phyloP scores from a whole-genome alignment of 2,329 filamentous ascomycete species.

The Nigrospora oryzae region DNA sequence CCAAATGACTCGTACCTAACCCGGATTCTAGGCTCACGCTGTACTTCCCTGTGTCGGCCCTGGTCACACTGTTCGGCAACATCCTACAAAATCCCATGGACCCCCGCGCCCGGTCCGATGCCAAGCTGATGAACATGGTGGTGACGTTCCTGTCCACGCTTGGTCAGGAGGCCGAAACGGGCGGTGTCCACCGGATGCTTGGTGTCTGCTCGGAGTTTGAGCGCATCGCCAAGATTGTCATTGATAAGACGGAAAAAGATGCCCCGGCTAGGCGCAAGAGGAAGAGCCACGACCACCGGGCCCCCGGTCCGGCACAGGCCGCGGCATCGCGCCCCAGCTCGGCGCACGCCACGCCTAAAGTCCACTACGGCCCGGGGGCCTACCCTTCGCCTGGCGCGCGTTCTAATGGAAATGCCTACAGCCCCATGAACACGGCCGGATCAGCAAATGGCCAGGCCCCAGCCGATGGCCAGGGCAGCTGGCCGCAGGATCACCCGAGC shows the following conservation, averaged over 20 bases:
- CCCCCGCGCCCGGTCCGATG: slow-evolving; percentile 76
- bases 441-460: slow-evolving; percentile 35
- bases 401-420: slow-evolving; percentile 22
- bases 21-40: slow-evolving; percentile 61
- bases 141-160: slow-evolving; percentile 87
- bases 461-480: slow-evolving; percentile 32
- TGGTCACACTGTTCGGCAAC: slow-evolving; percentile 93
- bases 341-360: slow-evolving; percentile 14
- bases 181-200: slow-evolving; percentile 88
- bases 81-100: slow-evolving; percentile 94
- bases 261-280: slow-evolving; percentile 73
- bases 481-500: slow-evolving; percentile 35
- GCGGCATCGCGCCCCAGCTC: slow-evolving; percentile 13
- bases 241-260: slow-evolving; percentile 87
- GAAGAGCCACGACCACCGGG: slow-evolving; percentile 53
- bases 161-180: slow-evolving; percentile 80
- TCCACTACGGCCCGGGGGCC: slow-evolving; percentile 20
- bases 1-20: slow-evolving; percentile 16
- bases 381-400: slow-evolving; percentile 19
- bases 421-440: slow-evolving; percentile 27
- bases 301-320: slow-evolving; percentile 10
- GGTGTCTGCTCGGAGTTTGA: slow-evolving; percentile 94
- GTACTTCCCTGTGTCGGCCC: slow-evolving; percentile 91
- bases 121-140: slow-evolving; percentile 85
- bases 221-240: slow-evolving; percentile 80